These are phyloP conservation scores for Fusarium sp. DNA, from an alignment of 2,329 filamentous ascomycete genomes.

Conservation along the genomic window DNA sequence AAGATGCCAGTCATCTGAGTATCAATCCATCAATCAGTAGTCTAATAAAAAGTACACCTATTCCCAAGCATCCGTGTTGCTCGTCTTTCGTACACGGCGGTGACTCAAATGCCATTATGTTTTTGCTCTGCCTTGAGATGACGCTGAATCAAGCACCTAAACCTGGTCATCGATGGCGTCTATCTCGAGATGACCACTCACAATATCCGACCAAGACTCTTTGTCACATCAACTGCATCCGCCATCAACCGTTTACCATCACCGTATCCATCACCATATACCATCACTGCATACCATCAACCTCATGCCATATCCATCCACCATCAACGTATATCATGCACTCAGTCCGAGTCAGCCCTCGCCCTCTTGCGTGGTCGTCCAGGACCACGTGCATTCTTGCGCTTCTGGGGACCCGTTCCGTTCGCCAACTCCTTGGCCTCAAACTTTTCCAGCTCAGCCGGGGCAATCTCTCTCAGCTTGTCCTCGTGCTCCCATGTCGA, in stretches of 20 bases:
- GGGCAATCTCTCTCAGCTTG: conserved; percentile 39
- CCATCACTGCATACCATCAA: not conserved
- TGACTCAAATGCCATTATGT: not conserved
- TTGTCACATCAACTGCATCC: not conserved
- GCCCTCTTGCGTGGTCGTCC: conserved; percentile 43
- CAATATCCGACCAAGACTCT: not conserved
- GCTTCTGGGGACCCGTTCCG: conserved; percentile 32
- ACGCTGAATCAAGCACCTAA: conserved; percentile 2
- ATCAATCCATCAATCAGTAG: not conserved
- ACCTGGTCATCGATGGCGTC: not conserved
- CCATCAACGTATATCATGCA: not conserved
- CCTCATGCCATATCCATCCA: not conserved
- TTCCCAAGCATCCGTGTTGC: conserved; percentile 21
- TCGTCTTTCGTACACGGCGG: conserved; percentile 12
- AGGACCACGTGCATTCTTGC: conserved; percentile 33
- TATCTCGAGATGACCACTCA: not conserved
- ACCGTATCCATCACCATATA: not conserved
- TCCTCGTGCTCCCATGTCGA: conserved; percentile 40
- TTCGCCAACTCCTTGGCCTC: conserved; percentile 36
- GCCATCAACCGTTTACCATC: not conserved
- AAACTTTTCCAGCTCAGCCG: conserved; percentile 39
- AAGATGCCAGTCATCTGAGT: conserved; percentile 1
- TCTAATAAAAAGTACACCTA: conserved; percentile 23
- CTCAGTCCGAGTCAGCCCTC: conserved; percentile 15
- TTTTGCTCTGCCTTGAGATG: not conserved